These are phyloP conservation scores for Ceriops zippeliana DNA, from an alignment of 345 rosid species.

Conservation along the genomic window DNA sequence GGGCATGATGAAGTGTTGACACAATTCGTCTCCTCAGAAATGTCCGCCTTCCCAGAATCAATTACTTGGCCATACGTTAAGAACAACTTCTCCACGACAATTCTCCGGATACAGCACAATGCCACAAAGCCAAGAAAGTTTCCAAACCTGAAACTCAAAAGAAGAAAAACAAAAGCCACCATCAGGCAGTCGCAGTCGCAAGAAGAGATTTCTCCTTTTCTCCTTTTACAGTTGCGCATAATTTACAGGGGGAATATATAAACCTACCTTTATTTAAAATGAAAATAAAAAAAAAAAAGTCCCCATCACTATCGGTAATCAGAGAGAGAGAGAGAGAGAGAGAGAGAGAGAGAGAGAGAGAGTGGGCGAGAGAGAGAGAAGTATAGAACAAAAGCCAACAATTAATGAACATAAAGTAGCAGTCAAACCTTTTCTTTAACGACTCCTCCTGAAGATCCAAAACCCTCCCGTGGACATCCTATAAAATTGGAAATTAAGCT, in stretches of 20 bases:
- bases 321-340: neutral
- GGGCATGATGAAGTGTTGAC: conserved; percentile 53
- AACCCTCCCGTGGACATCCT: neutral
- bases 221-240: conserved; percentile 13
- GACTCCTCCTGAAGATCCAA: conserved; percentile 18
- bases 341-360: conserved; percentile 1
- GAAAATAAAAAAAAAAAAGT: no score
- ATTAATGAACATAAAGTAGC: conserved; percentile 18
- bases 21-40: conserved; percentile 17
- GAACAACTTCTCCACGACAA: no score
- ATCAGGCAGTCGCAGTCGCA: no score
- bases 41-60: conserved; percentile 11
- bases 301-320: conserved; percentile 16
- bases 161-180: no score
- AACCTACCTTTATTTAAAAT: conserved; percentile 4
- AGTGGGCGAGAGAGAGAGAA: neutral
- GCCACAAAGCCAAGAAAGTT: no score
- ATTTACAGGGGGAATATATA: conserved; percentile 9
- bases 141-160: no score
- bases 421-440: conserved; percentile 35
- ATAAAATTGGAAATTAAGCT: conserved; percentile 19
- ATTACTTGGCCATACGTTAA: conserved; percentile 13
- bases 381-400: neutral
- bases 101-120: no score
- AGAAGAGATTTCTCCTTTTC: conserved; percentile 12